Conservation (phyloP, 2,329 filamentous ascomycete genomes). For the Pestalotiopsis sp. region DNA sequence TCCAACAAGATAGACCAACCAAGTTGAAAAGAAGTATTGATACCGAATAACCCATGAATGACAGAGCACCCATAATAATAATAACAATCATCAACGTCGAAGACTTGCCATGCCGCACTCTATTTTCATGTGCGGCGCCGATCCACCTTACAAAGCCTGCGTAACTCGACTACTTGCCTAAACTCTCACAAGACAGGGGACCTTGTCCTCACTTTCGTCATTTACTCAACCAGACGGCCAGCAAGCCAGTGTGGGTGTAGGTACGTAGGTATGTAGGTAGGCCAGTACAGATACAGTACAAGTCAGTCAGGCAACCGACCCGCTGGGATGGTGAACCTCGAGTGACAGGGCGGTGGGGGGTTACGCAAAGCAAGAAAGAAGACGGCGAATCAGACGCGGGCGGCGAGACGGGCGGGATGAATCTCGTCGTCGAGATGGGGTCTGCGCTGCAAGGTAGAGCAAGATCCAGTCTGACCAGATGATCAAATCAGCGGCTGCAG, state of each 20-base stretch:
- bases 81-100: neutral
- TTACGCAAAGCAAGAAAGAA: neutral
- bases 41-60: neutral
- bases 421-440: neutral
- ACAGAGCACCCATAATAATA: neutral
- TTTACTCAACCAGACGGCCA: neutral
- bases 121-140: neutral
- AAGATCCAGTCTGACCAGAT: neutral
- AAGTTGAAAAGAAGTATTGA: neutral
- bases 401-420: neutral
- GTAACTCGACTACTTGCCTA: neutral
- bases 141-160: neutral
- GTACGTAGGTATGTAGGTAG: neutral
- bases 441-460: neutral
- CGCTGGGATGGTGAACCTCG: neutral
- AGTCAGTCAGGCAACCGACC: neutral
- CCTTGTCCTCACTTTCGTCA: neutral
- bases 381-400: neutral
- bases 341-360: neutral
- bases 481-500: slow-evolving; percentile 3
- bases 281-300: neutral
- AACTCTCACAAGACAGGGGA: neutral
- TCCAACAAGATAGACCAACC: neutral
- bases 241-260: neutral
- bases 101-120: neutral